Conservation (phyloP, 2,329 filamentous ascomycete species). For the Xylariaceae sp. region DNA sequence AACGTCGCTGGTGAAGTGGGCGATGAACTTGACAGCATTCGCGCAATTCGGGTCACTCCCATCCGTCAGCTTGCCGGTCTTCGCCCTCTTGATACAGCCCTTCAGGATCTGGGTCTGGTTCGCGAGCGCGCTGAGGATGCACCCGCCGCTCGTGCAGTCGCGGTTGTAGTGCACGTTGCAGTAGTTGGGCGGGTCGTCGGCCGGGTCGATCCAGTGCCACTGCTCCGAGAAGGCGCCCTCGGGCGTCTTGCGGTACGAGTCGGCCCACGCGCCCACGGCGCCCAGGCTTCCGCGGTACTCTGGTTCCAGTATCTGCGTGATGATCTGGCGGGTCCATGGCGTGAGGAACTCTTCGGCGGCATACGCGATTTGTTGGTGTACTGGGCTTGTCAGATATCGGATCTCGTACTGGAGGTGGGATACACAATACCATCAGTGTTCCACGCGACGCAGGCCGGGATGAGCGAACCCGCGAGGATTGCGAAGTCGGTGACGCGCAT, state of each 20-base stretch:
- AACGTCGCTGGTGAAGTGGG: conserved; percentile 43
- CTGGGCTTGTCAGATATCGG: conserved; percentile 1
- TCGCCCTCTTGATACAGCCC: conserved; percentile 11
- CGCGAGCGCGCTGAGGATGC: conserved; percentile 23
- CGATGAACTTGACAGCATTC: conserved; percentile 28
- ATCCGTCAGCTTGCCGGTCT: conserved; percentile 11
- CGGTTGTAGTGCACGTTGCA: conserved; percentile 34
- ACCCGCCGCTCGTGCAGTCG: conserved; percentile 32
- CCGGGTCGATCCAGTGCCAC: conserved; percentile 39
- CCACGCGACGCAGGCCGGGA: conserved; percentile 13
- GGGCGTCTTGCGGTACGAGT: conserved; percentile 30
- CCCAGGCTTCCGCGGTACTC: conserved; percentile 29
- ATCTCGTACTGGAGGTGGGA: background rate
- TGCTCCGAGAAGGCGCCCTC: conserved; percentile 31
- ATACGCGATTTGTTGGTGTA: conserved; percentile 19
- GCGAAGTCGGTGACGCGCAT: conserved; percentile 12
- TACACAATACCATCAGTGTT: conserved; percentile 14
- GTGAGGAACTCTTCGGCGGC: conserved; percentile 17
- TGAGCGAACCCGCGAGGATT: conserved; percentile 8
- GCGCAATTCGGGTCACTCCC: conserved; percentile 12
- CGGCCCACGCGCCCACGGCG: conserved; percentile 35
- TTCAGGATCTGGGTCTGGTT: conserved; percentile 20
- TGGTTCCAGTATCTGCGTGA: conserved; percentile 31
- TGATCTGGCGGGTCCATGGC: conserved; percentile 12
- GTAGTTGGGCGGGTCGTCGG: conserved; percentile 32